A percentile compares a stretch with the other conserved stretches of the same genome.
Evolutionary conservation across 495 filamentous ascomycete genomes (phyloP).

Genomic region (Lineolata rhizophorae): DNA sequence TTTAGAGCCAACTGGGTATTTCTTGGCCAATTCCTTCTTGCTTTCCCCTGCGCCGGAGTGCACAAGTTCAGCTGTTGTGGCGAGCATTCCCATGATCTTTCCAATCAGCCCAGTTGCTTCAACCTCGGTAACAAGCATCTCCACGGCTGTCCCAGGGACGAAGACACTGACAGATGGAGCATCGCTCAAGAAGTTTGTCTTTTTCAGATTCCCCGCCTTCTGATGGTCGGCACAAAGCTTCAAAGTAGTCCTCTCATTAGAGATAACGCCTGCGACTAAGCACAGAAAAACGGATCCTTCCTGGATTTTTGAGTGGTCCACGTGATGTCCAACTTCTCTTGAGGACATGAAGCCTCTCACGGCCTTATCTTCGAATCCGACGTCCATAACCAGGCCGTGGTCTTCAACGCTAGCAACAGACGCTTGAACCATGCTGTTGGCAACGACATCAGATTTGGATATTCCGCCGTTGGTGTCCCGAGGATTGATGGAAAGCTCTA

Average conservation of each 20-base stretch:
- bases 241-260: constrained; percentile 57
- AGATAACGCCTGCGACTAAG: constrained; percentile 53
- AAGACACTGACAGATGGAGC: constrained; percentile 80
- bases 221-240: constrained; percentile 63
- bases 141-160: constrained; percentile 71
- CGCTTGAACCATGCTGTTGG: constrained; percentile 59
- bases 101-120: constrained; percentile 38
- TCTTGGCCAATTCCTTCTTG: constrained; percentile 42
- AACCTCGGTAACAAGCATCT: constrained; percentile 62
- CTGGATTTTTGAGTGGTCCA: constrained; percentile 38
- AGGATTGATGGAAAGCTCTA: constrained; percentile 68
- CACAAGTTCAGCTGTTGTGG: constrained; percentile 71
- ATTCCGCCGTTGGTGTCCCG: constrained; percentile 53
- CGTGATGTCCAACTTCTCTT: constrained; percentile 45
- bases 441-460: constrained; percentile 41
- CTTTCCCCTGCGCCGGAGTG: constrained; percentile 56
- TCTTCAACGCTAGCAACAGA: constrained; percentile 81
- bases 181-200: constrained; percentile 39
- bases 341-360: constrained; percentile 74
- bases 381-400: constrained; percentile 83
- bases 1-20: constrained; percentile 60
- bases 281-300: constrained; percentile 72
- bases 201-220: constrained; percentile 44
- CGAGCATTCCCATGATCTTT: constrained; percentile 79
- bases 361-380: constrained; percentile 44